A percentile compares a stretch with the other conserved stretches of the same genome.
These are phyloP conservation scores for Onygenales sp. DNA, from an alignment of 2,329 filamentous ascomycete species.

Conservation along the genomic window DNA sequence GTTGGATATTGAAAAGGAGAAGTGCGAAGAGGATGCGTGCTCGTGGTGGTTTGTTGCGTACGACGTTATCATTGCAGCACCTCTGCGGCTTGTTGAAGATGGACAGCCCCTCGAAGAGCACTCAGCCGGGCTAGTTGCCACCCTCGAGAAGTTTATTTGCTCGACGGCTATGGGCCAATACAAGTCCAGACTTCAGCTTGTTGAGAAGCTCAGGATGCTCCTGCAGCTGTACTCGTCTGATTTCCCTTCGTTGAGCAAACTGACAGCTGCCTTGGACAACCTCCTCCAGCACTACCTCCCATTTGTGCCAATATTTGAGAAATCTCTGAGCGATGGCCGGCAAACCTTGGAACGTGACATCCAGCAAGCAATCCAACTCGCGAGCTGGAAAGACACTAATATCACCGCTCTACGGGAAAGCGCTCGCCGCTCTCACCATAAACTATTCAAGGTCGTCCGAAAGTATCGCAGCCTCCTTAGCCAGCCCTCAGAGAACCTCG, in stretches of 20 bases:
- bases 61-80: conserved; percentile 71
- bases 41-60: conserved; percentile 98
- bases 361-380: conserved; percentile 83
- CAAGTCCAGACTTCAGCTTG: conserved; percentile 58
- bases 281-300: conserved; percentile 67
- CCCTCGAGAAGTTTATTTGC: conserved; percentile 68
- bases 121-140: conserved; percentile 59
- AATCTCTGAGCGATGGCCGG: conserved; percentile 59
- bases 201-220: conserved; percentile 55
- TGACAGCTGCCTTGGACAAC: conserved; percentile 60
- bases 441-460: conserved; percentile 80
- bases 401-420: conserved; percentile 83
- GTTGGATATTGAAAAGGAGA: conserved; percentile 72
- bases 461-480: conserved; percentile 77
- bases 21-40: conserved; percentile 66
- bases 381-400: conserved; percentile 97
- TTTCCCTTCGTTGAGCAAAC: conserved; percentile 46
- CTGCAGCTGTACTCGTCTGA: conserved; percentile 53
- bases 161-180: conserved; percentile 77
- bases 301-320: conserved; percentile 57
- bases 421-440: conserved; percentile 79
- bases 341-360: conserved; percentile 77
- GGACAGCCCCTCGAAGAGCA: conserved; percentile 54
- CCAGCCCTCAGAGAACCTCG: conserved; percentile 60
- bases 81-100: conserved; percentile 55